Evolutionary conservation across 345 rosid genomes (phyloP), one percentile per base, ranked within the genome.

Genomic region (Gossypium anomalum): DNA sequence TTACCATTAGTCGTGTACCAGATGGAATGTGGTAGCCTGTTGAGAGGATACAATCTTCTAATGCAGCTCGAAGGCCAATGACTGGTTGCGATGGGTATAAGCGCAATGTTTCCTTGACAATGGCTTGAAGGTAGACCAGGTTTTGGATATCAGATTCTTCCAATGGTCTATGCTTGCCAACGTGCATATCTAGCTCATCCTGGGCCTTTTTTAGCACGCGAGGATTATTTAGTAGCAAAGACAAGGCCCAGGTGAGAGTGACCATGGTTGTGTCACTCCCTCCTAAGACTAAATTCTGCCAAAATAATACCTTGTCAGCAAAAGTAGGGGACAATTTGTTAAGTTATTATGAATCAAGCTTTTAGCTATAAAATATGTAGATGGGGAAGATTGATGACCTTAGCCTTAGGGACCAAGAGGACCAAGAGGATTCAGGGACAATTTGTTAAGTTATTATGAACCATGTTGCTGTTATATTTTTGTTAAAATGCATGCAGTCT

Each of bases 41-140:
- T 3, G 68, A 63, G 12, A 63, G 68, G 49, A 48, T 63, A 25
- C 68, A 63, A 0, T 63, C 49, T 63, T 63, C 68, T 48, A 63
- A 38, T 13, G 68, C 48, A 4, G 48, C 23, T n/a, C 68, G 49
- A 4, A 63, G 67, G 47, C 22, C 67, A 2, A 63, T 13, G 2
- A 63, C 10, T 1, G 68, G 68, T 14, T 48, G 9, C 3, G 87
- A 63, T n/a, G 87, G 87, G 78, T 79, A 83, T 6, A 82, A 49
- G 4, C 85, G 75, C 63, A 86, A 2, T 51, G 85, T 79, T 78
- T 86, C 87, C 67, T 84, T 84, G 7, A 82, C 34, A 4, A 83
- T 56, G 3, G 84, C 85, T 59, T 83, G 66, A 6, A 80, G 79
- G 43, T 76, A 80, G 19, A 67, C 43, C 34, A 83, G 61, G 67